Evolutionary conservation across 2,329 filamentous ascomycete species (phyloP), one percentile per base, ranked within the genome.

Genomic region (Phaeosphaeriaceae sp.): DNA sequence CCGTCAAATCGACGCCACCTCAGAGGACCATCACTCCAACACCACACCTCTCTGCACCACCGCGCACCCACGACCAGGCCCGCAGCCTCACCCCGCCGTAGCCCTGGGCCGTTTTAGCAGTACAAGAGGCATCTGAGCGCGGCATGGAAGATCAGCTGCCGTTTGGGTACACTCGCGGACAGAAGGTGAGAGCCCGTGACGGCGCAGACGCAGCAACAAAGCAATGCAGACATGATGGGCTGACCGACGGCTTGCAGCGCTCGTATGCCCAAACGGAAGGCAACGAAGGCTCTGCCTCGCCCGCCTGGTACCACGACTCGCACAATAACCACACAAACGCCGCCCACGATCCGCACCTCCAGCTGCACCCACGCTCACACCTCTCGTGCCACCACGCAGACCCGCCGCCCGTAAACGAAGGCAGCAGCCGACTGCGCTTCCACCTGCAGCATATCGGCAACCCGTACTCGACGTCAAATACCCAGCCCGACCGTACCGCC

Each of bases 261-360:
- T 70, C 74, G 48, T 71, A 74, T 66, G 65, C 66, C 44, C 71
- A 70, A 50, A 75, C 76, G 71, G 71, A 77, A 41, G 57, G 36
- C n/a, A 55, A 67, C 42, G 67, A 70, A 31, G 63, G 66, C 57
- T 67, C 66, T 56, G 56, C 64, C 36, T 69, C 67, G 27, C 68
- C 74, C n/a, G 60, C 64, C 48, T 75, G 73, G 73, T 36, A 13
- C 31, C 7, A 25, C 53, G 51, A 13, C 51, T 48, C 41, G 13
- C 41, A 27, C 52, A 24, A 19, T n/a, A 22, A 24, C 51, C 6
- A 24, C 25, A 24, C n/a, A 31, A 42, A 27, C 40, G 22, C 56
- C 46, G 22, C 53, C n/a, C 52, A 44, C 50, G 47, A 53, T 42
- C 46, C 56, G 21, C 31, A 7, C 31, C 31, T 36, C 31, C 31